Evolutionary conservation across 2,329 filamentous ascomycete genomes (phyloP).

Genomic region (Chalaropsis ovoidea): DNA sequence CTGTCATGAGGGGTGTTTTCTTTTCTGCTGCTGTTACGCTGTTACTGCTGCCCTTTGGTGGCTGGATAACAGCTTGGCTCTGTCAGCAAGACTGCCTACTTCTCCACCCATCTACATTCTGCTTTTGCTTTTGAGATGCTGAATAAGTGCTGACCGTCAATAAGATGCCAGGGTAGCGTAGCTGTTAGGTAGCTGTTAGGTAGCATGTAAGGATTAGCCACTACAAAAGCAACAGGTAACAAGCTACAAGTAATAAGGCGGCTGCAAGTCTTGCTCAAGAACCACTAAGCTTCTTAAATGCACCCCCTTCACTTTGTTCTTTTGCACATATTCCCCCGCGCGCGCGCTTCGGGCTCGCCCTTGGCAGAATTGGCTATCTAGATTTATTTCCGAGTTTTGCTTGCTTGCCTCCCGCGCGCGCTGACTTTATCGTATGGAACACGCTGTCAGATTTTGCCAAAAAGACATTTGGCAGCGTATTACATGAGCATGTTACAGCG

Average conservation of each 20-base stretch:
- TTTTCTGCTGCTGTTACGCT: background rate
- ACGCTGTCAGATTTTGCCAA: background rate
- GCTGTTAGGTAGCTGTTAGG: background rate
- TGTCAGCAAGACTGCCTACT: background rate
- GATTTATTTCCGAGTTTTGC: background rate
- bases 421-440: background rate
- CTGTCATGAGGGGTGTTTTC: background rate
- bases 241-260: background rate
- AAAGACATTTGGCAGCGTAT: no score
- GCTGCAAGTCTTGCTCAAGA: background rate
- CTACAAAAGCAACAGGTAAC: background rate
- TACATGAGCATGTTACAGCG: no score
- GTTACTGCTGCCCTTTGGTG: no score
- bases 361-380: background rate
- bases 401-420: background rate
- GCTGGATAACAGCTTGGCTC: background rate
- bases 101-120: background rate
- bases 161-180: background rate
- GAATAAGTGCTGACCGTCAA: constrained; percentile 23
- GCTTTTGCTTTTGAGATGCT: constrained; percentile 13
- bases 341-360: background rate
- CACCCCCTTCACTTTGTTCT: background rate
- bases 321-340: background rate
- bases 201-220: background rate
- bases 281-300: background rate